Conservation (phyloP, 148 eudicot genomes). For the Bassia scoparia region DNA sequence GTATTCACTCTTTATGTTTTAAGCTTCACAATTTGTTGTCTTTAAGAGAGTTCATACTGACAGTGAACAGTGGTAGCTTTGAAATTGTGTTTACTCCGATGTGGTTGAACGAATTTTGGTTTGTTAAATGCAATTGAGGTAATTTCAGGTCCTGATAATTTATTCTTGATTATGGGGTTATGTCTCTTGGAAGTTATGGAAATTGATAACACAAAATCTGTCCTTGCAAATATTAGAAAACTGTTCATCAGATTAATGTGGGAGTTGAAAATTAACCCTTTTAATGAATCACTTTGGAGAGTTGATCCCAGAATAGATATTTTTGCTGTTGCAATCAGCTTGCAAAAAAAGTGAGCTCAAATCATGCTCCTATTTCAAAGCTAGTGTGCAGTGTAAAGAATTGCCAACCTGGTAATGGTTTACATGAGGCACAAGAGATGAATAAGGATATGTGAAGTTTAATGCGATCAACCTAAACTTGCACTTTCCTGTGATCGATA, state of each 20-base stretch:
- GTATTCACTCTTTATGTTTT: slow-evolving; percentile 47
- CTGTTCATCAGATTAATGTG: slow-evolving; percentile 83
- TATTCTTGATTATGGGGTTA: slow-evolving; percentile 57
- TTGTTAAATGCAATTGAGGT: slow-evolving; percentile 84
- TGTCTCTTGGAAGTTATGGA: slow-evolving; percentile 39
- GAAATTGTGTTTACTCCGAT: slow-evolving; percentile 53
- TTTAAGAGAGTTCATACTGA: slow-evolving; percentile 65
- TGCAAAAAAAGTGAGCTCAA: slow-evolving; percentile 48
- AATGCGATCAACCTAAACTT: slow-evolving; percentile 62
- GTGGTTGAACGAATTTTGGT: slow-evolving; percentile 36
- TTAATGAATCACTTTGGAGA: slow-evolving; percentile 95
- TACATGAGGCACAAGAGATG: slow-evolving; percentile 95
- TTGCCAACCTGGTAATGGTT: slow-evolving; percentile 77
- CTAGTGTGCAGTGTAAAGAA: slow-evolving; percentile 61
- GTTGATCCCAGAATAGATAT: slow-evolving; percentile 89
- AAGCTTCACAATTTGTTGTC: slow-evolving; percentile 15
- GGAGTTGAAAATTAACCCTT: slow-evolving; percentile 69
- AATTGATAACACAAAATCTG: slow-evolving; percentile 47
- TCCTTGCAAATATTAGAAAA: slow-evolving; percentile 49
- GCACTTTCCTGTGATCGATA: slow-evolving; percentile 58
- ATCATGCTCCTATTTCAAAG: slow-evolving; percentile 47
- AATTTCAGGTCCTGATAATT: slow-evolving; percentile 68
- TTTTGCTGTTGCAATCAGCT: slow-evolving; percentile 58
- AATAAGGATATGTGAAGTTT: slow-evolving; percentile 40
- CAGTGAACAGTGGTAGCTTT: slow-evolving; percentile 35